phyloP scores from a whole-genome alignment of 768 basidiomycete species.

The Calocybe gangraenosa region DNA sequence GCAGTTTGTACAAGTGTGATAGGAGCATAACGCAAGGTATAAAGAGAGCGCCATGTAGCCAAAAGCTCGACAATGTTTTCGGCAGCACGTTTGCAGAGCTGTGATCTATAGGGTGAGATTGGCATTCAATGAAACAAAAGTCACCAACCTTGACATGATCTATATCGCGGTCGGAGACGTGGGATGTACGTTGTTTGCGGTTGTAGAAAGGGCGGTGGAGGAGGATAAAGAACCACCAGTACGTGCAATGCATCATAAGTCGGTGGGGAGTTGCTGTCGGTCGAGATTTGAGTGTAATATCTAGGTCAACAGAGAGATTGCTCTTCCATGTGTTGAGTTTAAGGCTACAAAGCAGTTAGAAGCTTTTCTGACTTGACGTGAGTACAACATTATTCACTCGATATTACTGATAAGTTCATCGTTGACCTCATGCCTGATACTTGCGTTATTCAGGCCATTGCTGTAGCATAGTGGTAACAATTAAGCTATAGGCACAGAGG shows the following conservation, averaged over 20 bases:
- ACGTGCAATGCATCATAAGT: conserved; percentile 51
- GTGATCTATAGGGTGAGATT: conserved; percentile 17
- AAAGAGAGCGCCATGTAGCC: conserved; percentile 45
- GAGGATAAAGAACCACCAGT: conserved; percentile 58
- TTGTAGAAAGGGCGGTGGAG: conserved; percentile 56
- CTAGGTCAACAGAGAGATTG: conserved; percentile 39
- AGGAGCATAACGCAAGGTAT: conserved; percentile 53
- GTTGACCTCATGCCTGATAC: conserved; percentile 35
- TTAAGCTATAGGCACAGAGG: neutral
- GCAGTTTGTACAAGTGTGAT: conserved; percentile 53
- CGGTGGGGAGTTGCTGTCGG: conserved; percentile 48
- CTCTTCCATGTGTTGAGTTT: conserved; percentile 48
- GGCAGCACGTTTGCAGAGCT: conserved; percentile 52
- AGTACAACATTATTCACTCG: conserved; percentile 38
- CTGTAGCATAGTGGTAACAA: conserved; percentile 24
- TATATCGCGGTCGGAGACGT: conserved; percentile 34
- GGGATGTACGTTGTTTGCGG: conserved; percentile 33
- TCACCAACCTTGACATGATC: conserved; percentile 48
- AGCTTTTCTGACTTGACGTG: neutral
- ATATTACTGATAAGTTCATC: conserved; percentile 49
- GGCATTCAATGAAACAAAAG: conserved; percentile 15
- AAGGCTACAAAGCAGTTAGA: conserved; percentile 25
- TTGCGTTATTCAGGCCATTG: conserved; percentile 38
- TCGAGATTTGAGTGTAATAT: conserved; percentile 44
- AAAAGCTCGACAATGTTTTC: conserved; percentile 54